Percentiles rank a stretch among this genome's conserved stretches.
These are phyloP conservation scores for Fusarium mexicanum DNA, from an alignment of 2,329 filamentous ascomycete genomes.

Conservation along the genomic window DNA sequence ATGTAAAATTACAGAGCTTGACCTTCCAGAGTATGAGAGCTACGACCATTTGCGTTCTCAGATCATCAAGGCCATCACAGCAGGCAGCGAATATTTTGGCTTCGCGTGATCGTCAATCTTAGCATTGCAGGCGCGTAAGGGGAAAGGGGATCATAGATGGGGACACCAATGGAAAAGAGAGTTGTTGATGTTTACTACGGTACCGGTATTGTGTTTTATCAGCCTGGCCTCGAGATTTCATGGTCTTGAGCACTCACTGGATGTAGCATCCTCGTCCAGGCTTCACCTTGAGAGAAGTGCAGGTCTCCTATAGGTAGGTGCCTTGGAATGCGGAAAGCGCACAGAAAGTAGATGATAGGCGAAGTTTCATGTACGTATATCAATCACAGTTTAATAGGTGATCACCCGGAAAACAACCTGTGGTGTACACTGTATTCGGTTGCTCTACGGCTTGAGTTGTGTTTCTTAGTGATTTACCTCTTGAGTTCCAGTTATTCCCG, in stretches of 20 bases:
- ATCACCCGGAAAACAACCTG: slow-evolving; percentile 14
- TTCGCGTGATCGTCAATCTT: slow-evolving; percentile 73
- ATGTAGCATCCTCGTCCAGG: not conserved
- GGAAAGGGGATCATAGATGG: slow-evolving; percentile 28
- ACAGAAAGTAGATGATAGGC: slow-evolving; percentile 15
- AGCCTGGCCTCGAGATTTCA: slow-evolving; percentile 16
- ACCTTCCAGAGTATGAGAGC: slow-evolving; percentile 96
- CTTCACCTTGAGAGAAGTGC: slow-evolving; percentile 45
- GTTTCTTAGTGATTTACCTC: not conserved
- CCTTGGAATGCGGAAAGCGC: slow-evolving; percentile 11
- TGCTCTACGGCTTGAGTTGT: not conserved
- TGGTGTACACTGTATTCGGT: not conserved
- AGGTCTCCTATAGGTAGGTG: slow-evolving; percentile 43
- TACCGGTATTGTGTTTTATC: slow-evolving; percentile 13
- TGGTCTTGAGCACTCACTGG: slow-evolving; percentile 14
- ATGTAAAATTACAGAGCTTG: slow-evolving; percentile 75
- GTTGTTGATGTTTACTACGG: slow-evolving; percentile 9
- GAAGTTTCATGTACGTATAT: slow-evolving; percentile 30
- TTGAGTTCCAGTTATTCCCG: not conserved
- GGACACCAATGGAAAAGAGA: slow-evolving; percentile 11
- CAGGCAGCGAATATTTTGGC: slow-evolving; percentile 96
- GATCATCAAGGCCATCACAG: slow-evolving; percentile 95
- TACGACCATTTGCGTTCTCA: slow-evolving; percentile 91
- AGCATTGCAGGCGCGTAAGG: slow-evolving; percentile 33
- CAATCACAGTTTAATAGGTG: slow-evolving; percentile 2